Evolutionary conservation across 768 basidiomycete genomes (phyloP).

Genomic region (Amanita pseudoporphyria): DNA sequence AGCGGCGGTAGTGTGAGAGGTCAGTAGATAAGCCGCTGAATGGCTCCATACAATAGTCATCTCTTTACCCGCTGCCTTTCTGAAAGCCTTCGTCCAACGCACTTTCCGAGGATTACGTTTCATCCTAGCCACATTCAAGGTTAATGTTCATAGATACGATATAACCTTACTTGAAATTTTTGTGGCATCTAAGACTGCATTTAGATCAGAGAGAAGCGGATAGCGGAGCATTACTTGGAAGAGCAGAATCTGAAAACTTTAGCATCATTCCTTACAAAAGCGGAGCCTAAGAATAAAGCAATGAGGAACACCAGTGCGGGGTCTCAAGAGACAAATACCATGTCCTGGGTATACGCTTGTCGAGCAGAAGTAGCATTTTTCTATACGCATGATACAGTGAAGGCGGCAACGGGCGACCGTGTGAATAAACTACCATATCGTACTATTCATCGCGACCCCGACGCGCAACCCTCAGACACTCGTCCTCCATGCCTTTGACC

Average conservation of each 20-base stretch:
- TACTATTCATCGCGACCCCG: constrained; percentile 28
- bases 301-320: not conserved
- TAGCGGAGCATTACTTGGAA: constrained; percentile 61
- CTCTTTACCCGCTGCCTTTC: constrained; percentile 97
- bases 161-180: constrained; percentile 90
- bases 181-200: constrained; percentile 68
- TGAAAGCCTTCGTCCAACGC: constrained; percentile 98
- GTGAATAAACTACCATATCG: not conserved
- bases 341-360: constrained; percentile 96
- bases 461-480: constrained; percentile 77
- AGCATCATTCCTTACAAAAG: constrained; percentile 96
- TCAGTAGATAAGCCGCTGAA: not conserved
- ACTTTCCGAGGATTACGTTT: constrained; percentile 99
- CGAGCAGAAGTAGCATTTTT: constrained; percentile 99
- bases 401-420: not conserved
- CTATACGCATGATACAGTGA: constrained; percentile 65
- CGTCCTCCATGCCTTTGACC: constrained; percentile 62
- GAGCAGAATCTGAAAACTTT: constrained; percentile 98
- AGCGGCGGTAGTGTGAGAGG: not conserved
- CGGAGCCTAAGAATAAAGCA: constrained; percentile 45
- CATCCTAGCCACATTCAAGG: constrained; percentile 51
- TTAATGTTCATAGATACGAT: not conserved
- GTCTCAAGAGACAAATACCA: constrained; percentile 34
- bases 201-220: not conserved
- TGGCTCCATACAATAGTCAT: constrained; percentile 85